Evolutionary conservation across 495 filamentous ascomycete species (phyloP).

Genomic region (Neurospora terricola): DNA sequence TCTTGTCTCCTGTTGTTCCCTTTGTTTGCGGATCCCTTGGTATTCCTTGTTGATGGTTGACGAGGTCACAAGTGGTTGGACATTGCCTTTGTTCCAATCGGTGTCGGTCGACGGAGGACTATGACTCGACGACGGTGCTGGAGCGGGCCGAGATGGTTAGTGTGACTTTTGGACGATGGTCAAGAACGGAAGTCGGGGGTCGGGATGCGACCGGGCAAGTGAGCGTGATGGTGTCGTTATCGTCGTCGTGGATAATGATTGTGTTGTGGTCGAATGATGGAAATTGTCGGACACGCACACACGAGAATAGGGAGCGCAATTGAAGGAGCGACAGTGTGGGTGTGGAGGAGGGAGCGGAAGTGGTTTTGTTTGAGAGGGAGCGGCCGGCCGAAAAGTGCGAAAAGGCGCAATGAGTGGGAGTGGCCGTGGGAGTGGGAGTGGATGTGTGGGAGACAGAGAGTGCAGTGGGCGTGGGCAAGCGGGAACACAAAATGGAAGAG

Average conservation of each 20-base stretch:
- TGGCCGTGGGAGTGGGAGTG: background rate
- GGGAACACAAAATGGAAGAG: background rate
- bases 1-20: background rate
- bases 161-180: background rate
- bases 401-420: background rate
- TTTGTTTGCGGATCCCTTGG: conserved; percentile 6
- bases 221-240: conserved; percentile 1
- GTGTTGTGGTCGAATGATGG: conserved; percentile 7
- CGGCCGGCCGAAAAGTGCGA: background rate
- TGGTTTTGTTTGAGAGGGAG: conserved; percentile 22
- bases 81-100: conserved; percentile 17
- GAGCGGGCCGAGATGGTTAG: background rate
- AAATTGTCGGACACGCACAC: conserved; percentile 7
- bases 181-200: background rate
- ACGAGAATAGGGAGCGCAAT: conserved; percentile 7
- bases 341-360: conserved; percentile 16
- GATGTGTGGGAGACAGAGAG: background rate
- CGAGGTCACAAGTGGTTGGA: conserved; percentile 14
- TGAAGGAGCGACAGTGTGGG: conserved; percentile 19
- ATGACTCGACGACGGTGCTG: background rate
- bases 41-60: conserved; percentile 15
- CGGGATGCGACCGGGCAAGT: background rate
- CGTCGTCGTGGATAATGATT: conserved; percentile 1
- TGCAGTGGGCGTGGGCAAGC: background rate
- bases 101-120: background rate